Conservation (phyloP, 768 basidiomycete species). For the Tephrocybe rancida region DNA sequence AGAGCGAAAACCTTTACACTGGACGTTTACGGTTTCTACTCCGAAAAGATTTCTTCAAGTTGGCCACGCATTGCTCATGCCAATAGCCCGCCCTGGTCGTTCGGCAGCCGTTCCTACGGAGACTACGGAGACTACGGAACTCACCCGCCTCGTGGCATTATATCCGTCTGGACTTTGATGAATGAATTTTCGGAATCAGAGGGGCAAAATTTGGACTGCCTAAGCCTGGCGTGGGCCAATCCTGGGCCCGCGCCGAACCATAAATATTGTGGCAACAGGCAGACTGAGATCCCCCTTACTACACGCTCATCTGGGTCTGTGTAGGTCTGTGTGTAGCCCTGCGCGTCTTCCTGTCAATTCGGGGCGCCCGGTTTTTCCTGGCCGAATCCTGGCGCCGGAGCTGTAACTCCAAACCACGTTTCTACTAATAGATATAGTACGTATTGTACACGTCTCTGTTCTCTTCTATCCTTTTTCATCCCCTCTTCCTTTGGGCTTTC, state of each 20-base stretch:
- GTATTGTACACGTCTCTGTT: neutral
- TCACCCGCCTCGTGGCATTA: conserved; percentile 19
- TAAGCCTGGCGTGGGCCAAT: too few relatives aligned
- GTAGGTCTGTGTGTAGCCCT: too few relatives aligned
- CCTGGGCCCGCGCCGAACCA: too few relatives aligned
- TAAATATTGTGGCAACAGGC: too few relatives aligned
- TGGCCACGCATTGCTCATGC: too few relatives aligned
- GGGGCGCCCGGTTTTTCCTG: conserved; percentile 4
- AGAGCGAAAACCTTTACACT: too few relatives aligned
- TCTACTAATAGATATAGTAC: conserved; percentile 11
- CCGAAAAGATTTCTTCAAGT: too few relatives aligned
- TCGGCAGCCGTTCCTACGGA: conserved; percentile 9
- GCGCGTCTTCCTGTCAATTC: neutral
- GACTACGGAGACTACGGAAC: conserved; percentile 6
- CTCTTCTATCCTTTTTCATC: neutral
- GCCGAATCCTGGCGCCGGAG: conserved; percentile 8
- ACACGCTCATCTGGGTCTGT: too few relatives aligned
- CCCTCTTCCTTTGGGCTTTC: neutral
- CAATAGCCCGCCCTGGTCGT: neutral
- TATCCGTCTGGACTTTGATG: conserved; percentile 18
- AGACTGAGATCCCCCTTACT: too few relatives aligned
- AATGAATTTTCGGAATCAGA: neutral
- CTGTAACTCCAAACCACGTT: neutral
- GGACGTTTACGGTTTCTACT: too few relatives aligned
- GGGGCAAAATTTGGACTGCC: neutral